Evolutionary conservation across 768 basidiomycete genomes (phyloP), one percentile per base, ranked within the genome.

Genomic region (Chiua virens): DNA sequence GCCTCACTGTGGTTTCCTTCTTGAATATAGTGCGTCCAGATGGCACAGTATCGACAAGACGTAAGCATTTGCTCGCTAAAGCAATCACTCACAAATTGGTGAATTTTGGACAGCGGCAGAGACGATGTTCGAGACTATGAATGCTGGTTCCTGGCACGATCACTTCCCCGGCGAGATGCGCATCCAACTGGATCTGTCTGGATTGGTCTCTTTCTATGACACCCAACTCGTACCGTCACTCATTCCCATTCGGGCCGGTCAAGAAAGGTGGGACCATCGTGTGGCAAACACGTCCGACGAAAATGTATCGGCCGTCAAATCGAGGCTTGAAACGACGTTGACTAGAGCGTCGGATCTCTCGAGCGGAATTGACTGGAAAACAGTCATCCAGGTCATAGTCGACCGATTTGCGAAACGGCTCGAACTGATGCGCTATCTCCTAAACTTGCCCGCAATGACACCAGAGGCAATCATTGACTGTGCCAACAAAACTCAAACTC

Each of bases 311-410:
- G 50, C 30, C 2, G 37, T 36, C 14, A 61, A 32, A 13, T 23
- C 32, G 8, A 42, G 48, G 15, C 42, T 63, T 4, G 49, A 37
- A 22, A 35, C 43, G 6, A 40, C 9, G 14, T 23, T 63, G 35
- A 36, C 30, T 15, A 11, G 41, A 30, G 39, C 54, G 17, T 40
- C 36, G 4, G 7, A 3, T 15, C 15, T 15, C 14, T 50, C 49
- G 1, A 76, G 71, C 47, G 69, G 65, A 6, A 45, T 71, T 14
- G 69, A 71, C 45, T 71, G 72, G 71, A 36, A 23, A 17, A 54
- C 65, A 20, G 46, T 69, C 21, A 47, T 61, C 17, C 66, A 57
- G 15, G 58, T 60, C n/a, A 52, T 71, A 11, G 47, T 63, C 10
- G 56, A 74, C 23, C 70, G 72, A 11, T 71, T 65, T 18, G 65